Conservation (phyloP, 2,329 filamentous ascomycete genomes). For the Fusarium globosum region DNA sequence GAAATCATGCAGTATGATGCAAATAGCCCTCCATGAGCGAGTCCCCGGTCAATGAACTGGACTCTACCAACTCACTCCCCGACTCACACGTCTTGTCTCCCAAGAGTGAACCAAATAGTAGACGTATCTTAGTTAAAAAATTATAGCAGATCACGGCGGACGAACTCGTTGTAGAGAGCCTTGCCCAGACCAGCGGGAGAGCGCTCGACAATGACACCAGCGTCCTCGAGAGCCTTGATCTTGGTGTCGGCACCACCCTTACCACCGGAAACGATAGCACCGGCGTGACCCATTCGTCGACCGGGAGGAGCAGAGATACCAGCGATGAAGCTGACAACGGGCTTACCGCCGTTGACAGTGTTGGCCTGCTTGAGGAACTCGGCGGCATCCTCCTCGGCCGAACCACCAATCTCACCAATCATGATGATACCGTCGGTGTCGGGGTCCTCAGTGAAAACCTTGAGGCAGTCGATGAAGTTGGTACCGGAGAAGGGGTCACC, state of each 20-base stretch:
- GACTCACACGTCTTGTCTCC: slow-evolving; percentile 20
- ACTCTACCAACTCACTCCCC: slow-evolving; percentile 39
- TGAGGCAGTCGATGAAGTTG: slow-evolving; percentile 99
- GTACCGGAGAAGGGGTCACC: slow-evolving; percentile 99
- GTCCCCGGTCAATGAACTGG: slow-evolving; percentile 32
- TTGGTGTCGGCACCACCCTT: slow-evolving; percentile 99
- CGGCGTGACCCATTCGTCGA: slow-evolving; percentile 97
- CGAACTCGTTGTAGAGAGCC: slow-evolving; percentile 93
- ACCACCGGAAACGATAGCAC: slow-evolving; percentile 96
- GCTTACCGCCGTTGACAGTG: slow-evolving; percentile 85
- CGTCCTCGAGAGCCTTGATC: slow-evolving; percentile 92
- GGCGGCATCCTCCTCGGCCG: slow-evolving; percentile 96
- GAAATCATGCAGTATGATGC: slow-evolving; percentile 47
- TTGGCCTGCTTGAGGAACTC: slow-evolving; percentile 96
- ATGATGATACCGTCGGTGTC: slow-evolving; percentile 99
- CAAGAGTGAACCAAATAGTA: slow-evolving; percentile 15
- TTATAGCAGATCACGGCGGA: slow-evolving; percentile 95
- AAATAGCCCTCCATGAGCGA: slow-evolving; percentile 44
- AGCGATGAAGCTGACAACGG: slow-evolving; percentile 97
- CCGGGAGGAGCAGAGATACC: slow-evolving; percentile 97
- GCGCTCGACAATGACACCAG: slow-evolving; percentile 95
- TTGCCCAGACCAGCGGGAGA: slow-evolving; percentile 93
- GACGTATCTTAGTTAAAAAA: slow-evolving; percentile 31
- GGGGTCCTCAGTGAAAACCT: slow-evolving; percentile 94
- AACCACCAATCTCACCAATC: slow-evolving; percentile 99